phyloP scores from a whole-genome alignment of 176 grass and related monocot genomes.

The Coix lacrymajobi region DNA sequence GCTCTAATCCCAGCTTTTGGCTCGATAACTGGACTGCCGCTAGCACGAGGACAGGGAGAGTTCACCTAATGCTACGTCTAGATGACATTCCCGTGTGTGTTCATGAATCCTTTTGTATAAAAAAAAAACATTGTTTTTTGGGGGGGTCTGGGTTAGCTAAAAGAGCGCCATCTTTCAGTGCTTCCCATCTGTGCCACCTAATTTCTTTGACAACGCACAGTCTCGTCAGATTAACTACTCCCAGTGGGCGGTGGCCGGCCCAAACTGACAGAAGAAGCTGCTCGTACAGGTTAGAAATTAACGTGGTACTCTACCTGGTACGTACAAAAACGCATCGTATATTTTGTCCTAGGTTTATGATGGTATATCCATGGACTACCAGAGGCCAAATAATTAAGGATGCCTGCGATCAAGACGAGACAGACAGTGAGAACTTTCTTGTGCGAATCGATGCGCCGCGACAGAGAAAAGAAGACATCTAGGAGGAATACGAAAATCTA shows the following conservation, averaged over 20 bases:
- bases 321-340: neutral
- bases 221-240: neutral
- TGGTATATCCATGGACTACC: neutral
- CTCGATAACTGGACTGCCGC: neutral
- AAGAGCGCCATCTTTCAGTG: neutral
- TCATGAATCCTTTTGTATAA: neutral
- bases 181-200: constrained; percentile 26
- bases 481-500: neutral
- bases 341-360: neutral
- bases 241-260: neutral
- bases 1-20: constrained; percentile 37
- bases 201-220: constrained; percentile 13
- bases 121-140: neutral
- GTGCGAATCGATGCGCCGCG: neutral
- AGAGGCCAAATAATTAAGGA: neutral
- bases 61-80: constrained; percentile 31
- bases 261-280: neutral
- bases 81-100: neutral
- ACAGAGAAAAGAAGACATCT: neutral
- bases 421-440: neutral
- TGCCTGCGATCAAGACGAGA: neutral
- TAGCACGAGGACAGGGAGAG: constrained; percentile 23
- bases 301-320: neutral
- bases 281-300: constrained; percentile 4
- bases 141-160: constrained; percentile 24